Conservation (phyloP, 2,329 filamentous ascomycete species). For the Colletotrichum tropicicola region DNA sequence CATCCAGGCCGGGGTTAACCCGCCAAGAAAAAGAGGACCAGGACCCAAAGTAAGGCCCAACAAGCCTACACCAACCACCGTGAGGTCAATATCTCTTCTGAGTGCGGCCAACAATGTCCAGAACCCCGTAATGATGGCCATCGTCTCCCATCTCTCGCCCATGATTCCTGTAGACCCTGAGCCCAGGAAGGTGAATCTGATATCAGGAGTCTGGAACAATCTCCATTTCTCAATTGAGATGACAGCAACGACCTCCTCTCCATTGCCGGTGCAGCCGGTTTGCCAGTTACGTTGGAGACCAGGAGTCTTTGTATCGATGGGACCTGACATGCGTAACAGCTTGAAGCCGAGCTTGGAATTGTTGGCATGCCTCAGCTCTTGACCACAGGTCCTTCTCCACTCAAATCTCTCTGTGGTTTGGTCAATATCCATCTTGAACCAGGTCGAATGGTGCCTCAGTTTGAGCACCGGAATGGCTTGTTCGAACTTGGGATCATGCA, state of each 20-base stretch:
- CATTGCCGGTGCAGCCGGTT: neutral
- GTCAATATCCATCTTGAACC: neutral
- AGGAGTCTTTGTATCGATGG: too few relatives aligned
- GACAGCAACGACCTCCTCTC: slow-evolving; percentile 25
- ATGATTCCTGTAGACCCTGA: slow-evolving; percentile 10
- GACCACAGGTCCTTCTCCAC: neutral
- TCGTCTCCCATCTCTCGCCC: slow-evolving; percentile 19
- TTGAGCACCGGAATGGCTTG: neutral
- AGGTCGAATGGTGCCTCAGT: neutral
- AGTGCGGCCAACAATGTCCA: neutral
- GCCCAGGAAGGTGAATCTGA: slow-evolving; percentile 24
- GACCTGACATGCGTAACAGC: neutral
- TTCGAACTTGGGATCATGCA: neutral
- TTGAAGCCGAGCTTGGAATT: neutral
- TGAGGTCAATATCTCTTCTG: too few relatives aligned
- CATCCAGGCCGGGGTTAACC: too few relatives aligned
- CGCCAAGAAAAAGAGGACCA: too few relatives aligned
- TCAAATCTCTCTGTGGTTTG: neutral
- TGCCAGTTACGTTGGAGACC: neutral
- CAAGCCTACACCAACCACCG: too few relatives aligned
- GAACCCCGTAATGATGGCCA: neutral
- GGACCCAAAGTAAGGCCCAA: too few relatives aligned
- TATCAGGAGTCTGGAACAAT: neutral
- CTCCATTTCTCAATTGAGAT: slow-evolving; percentile 1
- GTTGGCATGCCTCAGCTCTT: neutral